phyloP scores from a whole-genome alignment of 345 rosid species.

The Kernera saxatilis region DNA sequence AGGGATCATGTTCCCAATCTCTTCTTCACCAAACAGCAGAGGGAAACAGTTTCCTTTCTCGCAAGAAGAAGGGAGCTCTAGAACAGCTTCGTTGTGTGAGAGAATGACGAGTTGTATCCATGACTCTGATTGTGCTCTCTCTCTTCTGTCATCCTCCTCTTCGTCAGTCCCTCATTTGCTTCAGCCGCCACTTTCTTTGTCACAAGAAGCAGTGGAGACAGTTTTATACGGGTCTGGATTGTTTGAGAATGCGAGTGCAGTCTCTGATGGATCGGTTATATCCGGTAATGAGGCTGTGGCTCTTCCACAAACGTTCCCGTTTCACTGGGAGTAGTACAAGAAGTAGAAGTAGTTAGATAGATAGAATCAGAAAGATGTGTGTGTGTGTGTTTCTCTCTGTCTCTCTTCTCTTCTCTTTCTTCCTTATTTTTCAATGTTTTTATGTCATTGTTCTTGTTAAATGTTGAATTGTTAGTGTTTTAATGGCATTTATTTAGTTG shows the following conservation, averaged over 20 bases:
- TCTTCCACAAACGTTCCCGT: slow-evolving; percentile 46
- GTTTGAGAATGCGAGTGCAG: slow-evolving; percentile 34
- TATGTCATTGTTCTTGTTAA: background rate
- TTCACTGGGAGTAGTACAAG: slow-evolving; percentile 50
- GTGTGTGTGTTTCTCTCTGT: background rate
- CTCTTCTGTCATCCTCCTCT: slow-evolving; percentile 70
- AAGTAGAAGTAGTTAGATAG: slow-evolving; percentile 17
- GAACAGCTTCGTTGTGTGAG: slow-evolving; percentile 36
- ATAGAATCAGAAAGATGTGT: slow-evolving; percentile 4
- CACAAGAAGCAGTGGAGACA: slow-evolving; percentile 36
- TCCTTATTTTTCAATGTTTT: background rate
- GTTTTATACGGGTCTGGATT: slow-evolving; percentile 33
- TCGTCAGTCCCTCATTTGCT: slow-evolving; percentile 27
- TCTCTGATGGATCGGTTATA: slow-evolving; percentile 35
- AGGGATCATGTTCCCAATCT: slow-evolving; percentile 36
- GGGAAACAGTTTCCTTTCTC: slow-evolving; percentile 46
- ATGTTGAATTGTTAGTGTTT: background rate
- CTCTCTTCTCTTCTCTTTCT: slow-evolving; percentile 6
- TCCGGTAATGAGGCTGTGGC: slow-evolving; percentile 35
- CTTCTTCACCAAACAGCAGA: slow-evolving; percentile 32
- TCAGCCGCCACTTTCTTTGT: slow-evolving; percentile 28
- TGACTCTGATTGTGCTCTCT: slow-evolving; percentile 82
- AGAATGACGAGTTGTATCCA: slow-evolving; percentile 41
- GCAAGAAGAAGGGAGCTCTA: slow-evolving; percentile 32
- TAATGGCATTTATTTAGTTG: background rate